Conservation (phyloP, 2,329 filamentous ascomycete genomes). For the Beauveria sp. region DNA sequence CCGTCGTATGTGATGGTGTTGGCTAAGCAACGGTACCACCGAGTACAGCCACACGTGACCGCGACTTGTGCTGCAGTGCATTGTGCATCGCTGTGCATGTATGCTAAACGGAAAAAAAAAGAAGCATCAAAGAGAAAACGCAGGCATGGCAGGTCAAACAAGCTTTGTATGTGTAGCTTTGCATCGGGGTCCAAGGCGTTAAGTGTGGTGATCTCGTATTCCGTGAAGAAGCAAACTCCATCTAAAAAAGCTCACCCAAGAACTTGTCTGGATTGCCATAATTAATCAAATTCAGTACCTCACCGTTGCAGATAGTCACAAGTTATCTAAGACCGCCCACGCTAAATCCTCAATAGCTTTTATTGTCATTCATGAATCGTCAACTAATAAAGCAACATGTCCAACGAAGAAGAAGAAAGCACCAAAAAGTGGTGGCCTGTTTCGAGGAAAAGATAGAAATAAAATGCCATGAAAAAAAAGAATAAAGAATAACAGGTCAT, state of each 20-base stretch:
- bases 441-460: slow-evolving; percentile 7
- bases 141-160: too few species aligned
- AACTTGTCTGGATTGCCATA: too few species aligned
- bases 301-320: background rate
- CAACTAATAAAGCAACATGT: slow-evolving; percentile 28
- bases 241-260: too few species aligned
- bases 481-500: slow-evolving; percentile 18
- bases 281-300: background rate
- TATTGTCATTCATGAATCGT: slow-evolving; percentile 35
- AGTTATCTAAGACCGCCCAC: background rate
- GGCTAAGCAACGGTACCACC: slow-evolving; percentile 3
- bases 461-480: slow-evolving; percentile 12
- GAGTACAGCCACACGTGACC: background rate
- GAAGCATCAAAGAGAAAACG: background rate
- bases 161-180: too few species aligned
- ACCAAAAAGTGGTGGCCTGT: background rate
- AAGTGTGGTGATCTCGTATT: too few species aligned
- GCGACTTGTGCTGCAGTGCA: background rate
- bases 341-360: slow-evolving; percentile 19
- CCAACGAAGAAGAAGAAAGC: slow-evolving; percentile 15
- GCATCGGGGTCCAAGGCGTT: too few species aligned
- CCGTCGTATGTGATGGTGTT: background rate
- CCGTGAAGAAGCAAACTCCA: too few species aligned
- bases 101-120: background rate
- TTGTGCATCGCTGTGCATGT: background rate